A percentile compares a stretch with the other conserved stretches of the same genome.
Conservation (phyloP, 768 basidiomycete species). For the Suillus cothurnatus region DNA sequence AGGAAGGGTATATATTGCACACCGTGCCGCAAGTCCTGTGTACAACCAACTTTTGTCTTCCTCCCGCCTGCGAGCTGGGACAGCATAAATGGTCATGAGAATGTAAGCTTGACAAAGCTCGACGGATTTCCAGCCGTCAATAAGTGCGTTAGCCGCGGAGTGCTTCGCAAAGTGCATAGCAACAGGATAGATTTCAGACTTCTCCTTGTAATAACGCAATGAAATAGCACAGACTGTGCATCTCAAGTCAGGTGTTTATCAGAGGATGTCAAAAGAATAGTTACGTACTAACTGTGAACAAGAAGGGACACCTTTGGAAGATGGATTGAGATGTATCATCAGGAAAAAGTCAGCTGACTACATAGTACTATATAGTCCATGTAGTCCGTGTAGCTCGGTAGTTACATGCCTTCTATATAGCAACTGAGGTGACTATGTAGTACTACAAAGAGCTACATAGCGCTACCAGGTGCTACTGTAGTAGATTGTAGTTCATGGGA, state of each 20-base stretch:
- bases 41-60: slow-evolving; percentile 91
- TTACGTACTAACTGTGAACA: slow-evolving; percentile 81
- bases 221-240: slow-evolving; percentile 79
- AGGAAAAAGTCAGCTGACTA: too few relatives aligned
- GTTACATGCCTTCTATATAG: too few relatives aligned
- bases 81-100: slow-evolving; percentile 79
- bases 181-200: slow-evolving; percentile 83
- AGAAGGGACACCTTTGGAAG: slow-evolving; percentile 84
- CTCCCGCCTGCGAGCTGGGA: slow-evolving; percentile 83
- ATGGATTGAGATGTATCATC: slow-evolving; percentile 78
- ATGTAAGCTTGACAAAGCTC: slow-evolving; percentile 93
- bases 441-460: too few relatives aligned
- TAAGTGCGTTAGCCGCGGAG: slow-evolving; percentile 77
- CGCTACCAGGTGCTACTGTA: too few relatives aligned
- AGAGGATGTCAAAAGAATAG: not conserved
- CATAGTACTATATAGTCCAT: too few relatives aligned
- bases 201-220: slow-evolving; percentile 75
- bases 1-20: slow-evolving; percentile 5
- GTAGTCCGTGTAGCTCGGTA: too few relatives aligned
- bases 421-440: too few relatives aligned
- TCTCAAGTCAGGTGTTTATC: not conserved
- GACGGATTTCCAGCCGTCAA: slow-evolving; percentile 82
- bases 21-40: slow-evolving; percentile 85
- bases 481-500: too few relatives aligned
- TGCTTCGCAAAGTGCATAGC: slow-evolving; percentile 90